Percentiles rank a stretch among this genome's conserved stretches.
Evolutionary conservation across 2,329 filamentous ascomycete genomes (phyloP).

Genomic region (Beauveria sp.): DNA sequence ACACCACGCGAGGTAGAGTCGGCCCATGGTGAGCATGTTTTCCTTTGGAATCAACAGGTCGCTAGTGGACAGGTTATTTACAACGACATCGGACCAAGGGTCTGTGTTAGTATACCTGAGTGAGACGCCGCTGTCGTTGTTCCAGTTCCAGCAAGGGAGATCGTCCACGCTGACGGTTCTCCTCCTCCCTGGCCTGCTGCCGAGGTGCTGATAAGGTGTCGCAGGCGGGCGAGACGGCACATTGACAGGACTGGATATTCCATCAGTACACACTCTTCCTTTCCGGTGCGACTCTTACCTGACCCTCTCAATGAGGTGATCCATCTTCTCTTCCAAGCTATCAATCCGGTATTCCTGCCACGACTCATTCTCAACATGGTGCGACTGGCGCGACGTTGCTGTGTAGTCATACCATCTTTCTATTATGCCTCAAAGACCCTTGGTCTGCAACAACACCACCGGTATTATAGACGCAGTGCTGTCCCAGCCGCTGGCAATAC

Average conservation of each 20-base stretch:
- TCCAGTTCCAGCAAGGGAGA: slow-evolving; percentile 8
- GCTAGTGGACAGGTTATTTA: neutral
- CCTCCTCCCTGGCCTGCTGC: neutral
- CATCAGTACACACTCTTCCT: neutral
- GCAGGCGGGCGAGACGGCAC: neutral
- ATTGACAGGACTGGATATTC: neutral
- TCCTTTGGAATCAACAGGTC: slow-evolving; percentile 3
- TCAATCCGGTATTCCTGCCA: slow-evolving; percentile 27
- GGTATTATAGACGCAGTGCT: slow-evolving; percentile 35
- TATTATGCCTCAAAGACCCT: slow-evolving; percentile 10
- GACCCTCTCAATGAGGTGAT: slow-evolving; percentile 17
- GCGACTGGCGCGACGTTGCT: neutral
- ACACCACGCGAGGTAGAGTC: slow-evolving; percentile 38
- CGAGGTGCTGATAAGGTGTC: neutral
- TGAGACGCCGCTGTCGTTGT: neutral
- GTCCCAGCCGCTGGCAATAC: slow-evolving; percentile 38
- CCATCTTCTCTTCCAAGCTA: slow-evolving; percentile 21
- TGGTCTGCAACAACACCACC: neutral
- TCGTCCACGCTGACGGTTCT: slow-evolving; percentile 8
- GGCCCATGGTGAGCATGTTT: slow-evolving; percentile 14
- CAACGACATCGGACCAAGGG: neutral
- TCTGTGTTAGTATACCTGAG: neutral
- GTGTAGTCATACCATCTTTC: slow-evolving; percentile 14
- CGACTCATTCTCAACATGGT: neutral
- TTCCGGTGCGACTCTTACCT: slow-evolving; percentile 6